Percentiles rank a stretch among this genome's conserved stretches.
Conservation (phyloP, 2,329 filamentous ascomycete species). For the Talaromyces sp. region DNA sequence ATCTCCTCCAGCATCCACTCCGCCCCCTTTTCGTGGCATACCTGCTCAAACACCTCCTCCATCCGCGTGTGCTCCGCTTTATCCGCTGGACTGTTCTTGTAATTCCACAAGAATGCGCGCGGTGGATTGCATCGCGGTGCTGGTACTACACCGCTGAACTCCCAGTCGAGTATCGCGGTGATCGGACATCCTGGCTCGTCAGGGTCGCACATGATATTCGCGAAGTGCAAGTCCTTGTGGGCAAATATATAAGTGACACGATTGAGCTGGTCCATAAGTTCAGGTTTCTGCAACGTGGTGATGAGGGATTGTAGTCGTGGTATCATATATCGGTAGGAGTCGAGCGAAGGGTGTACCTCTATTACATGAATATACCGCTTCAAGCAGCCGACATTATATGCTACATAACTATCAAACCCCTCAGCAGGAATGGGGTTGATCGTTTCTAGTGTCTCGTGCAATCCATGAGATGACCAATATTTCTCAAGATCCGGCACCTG, state of each 20-base stretch:
- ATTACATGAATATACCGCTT: conserved; percentile 29
- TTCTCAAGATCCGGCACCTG: conserved; percentile 28
- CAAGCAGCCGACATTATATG: conserved; percentile 25
- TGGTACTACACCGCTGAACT: conserved; percentile 39
- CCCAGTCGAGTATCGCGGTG: conserved; percentile 39
- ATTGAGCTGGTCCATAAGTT: conserved; percentile 21
- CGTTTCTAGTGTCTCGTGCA: conserved; percentile 5
- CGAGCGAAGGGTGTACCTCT: conserved; percentile 26
- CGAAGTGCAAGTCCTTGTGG: conserved; percentile 41
- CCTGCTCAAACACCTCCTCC: conserved; percentile 27
- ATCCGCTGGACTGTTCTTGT: not conserved
- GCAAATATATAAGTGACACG: conserved; percentile 27
- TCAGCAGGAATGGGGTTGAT: conserved; percentile 12
- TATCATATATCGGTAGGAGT: conserved; percentile 26
- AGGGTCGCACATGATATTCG: conserved; percentile 36
- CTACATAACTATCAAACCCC: conserved; percentile 26
- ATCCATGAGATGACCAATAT: conserved; percentile 26
- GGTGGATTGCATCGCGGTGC: conserved; percentile 35
- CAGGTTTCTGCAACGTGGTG: not conserved
- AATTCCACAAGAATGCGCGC: conserved; percentile 6
- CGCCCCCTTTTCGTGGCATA: conserved; percentile 21
- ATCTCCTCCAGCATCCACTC: conserved; percentile 17
- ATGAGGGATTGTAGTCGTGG: conserved; percentile 30
- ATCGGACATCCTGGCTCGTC: conserved; percentile 22
- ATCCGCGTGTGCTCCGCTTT: not conserved